These are phyloP conservation scores for Phytophthora boehmeriae DNA, from an alignment of 352 stramenopile genomes.

Conservation along the genomic window DNA sequence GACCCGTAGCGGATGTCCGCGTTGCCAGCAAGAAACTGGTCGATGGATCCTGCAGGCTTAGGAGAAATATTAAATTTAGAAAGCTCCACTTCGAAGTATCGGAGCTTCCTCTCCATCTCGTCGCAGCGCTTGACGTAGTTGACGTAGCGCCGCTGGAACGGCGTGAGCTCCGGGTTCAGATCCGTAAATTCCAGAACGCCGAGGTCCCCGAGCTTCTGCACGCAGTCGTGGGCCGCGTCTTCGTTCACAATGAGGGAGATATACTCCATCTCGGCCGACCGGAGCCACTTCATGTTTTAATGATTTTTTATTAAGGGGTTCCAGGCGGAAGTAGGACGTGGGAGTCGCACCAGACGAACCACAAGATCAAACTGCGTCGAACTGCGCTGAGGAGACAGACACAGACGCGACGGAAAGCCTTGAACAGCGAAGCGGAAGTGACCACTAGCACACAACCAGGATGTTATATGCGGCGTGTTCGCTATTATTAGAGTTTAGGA, in stretches of 20 bases:
- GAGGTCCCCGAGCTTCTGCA: slow-evolving; percentile 96
- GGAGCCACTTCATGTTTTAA: slow-evolving; percentile 93
- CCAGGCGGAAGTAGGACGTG: too few species aligned
- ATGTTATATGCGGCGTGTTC: too few species aligned
- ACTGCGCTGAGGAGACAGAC: too few species aligned
- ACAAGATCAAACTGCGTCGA: too few species aligned
- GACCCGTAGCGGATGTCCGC: slow-evolving; percentile 80
- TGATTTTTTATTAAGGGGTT: background rate
- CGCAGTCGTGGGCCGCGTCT: slow-evolving; percentile 96
- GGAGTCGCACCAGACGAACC: too few species aligned
- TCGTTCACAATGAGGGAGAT: slow-evolving; percentile 99
- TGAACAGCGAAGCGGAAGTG: too few species aligned
- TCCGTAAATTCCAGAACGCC: slow-evolving; percentile 99
- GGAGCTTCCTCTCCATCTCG: slow-evolving; percentile 98
- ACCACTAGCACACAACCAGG: too few species aligned
- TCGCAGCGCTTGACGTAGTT: slow-evolving; percentile 99
- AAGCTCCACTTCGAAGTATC: slow-evolving; percentile 96
- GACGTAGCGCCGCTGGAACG: slow-evolving; percentile 99
- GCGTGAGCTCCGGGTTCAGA: slow-evolving; percentile 98
- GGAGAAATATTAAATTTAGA: slow-evolving; percentile 93
- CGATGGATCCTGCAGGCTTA: slow-evolving; percentile 71
- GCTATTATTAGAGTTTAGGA: too few species aligned
- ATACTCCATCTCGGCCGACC: slow-evolving; percentile 99
- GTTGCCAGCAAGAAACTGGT: slow-evolving; percentile 79
- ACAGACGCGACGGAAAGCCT: too few species aligned